These are phyloP conservation scores for Talaromyces sp. DNA, from an alignment of 2,329 filamentous ascomycete genomes.

Conservation along the genomic window DNA sequence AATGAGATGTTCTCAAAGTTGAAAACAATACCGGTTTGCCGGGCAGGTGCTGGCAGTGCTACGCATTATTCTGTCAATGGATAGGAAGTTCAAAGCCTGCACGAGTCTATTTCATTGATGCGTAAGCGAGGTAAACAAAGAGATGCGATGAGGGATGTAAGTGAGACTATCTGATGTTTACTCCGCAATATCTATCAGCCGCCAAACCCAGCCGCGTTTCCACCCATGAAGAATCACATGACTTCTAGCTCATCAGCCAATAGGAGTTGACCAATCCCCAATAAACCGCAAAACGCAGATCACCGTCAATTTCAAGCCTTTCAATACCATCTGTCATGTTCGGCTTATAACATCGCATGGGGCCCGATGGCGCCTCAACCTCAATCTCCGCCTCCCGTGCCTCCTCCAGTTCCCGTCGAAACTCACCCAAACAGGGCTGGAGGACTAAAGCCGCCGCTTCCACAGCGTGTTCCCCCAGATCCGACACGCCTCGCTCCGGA, in stretches of 20 bases:
- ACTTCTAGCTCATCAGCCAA: not conserved
- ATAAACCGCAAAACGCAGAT: not conserved
- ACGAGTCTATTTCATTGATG: not conserved
- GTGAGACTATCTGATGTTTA: not conserved
- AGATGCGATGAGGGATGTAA: not conserved
- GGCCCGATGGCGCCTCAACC: slow-evolving; percentile 24
- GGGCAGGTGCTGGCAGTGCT: not conserved
- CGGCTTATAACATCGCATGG: slow-evolving; percentile 13
- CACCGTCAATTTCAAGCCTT: not conserved
- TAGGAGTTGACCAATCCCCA: not conserved
- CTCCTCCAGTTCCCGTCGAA: slow-evolving; percentile 46
- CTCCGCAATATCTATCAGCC: not conserved
- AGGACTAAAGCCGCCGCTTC: slow-evolving; percentile 34
- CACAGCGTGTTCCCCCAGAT: slow-evolving; percentile 47
- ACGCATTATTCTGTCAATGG: not conserved
- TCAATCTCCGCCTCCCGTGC: slow-evolving; percentile 34
- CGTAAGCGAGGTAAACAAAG: not conserved
- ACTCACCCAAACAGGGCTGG: slow-evolving; percentile 44
- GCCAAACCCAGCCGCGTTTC: not conserved
- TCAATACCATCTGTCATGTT: slow-evolving; percentile 12
- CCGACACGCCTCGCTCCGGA: slow-evolving; percentile 74
- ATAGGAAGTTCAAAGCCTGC: not conserved
- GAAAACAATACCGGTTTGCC: not conserved
- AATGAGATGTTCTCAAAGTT: not conserved
- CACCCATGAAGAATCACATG: not conserved